A percentile compares a stretch with the other conserved stretches of the same genome.
Conservation (phyloP, 352 stramenopile genomes). For the Globisporangium spinosum region DNA sequence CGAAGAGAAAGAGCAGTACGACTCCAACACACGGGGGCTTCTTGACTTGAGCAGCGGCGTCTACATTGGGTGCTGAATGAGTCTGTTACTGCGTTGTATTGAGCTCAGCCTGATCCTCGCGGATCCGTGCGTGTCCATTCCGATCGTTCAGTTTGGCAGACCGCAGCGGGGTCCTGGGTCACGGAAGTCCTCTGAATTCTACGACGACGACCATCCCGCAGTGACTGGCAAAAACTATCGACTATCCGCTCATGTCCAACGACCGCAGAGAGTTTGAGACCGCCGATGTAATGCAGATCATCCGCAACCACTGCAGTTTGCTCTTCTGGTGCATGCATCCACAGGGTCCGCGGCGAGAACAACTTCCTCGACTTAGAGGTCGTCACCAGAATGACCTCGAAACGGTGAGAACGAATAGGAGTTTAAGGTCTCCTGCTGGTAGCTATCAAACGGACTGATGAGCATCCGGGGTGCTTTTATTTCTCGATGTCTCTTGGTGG, state of each 20-base stretch:
- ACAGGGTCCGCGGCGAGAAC: background rate
- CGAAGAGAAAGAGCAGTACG: too few species aligned
- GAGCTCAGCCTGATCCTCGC: too few species aligned
- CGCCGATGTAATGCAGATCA: background rate
- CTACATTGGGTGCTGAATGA: too few species aligned
- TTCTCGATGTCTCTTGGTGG: background rate
- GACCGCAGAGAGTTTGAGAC: background rate
- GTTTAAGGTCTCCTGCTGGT: background rate
- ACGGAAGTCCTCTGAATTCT: too few species aligned
- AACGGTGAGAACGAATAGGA: background rate
- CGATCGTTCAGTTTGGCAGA: too few species aligned
- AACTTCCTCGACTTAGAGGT: background rate
- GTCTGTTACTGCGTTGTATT: too few species aligned
- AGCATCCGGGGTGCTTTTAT: background rate
- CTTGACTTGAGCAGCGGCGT: too few species aligned
- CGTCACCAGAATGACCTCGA: background rate
- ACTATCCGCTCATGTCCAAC: background rate
- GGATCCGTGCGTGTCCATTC: too few species aligned
- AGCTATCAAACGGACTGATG: background rate
- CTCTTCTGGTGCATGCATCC: background rate
- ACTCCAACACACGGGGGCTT: too few species aligned
- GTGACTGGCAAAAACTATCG: too few species aligned
- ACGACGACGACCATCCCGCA: too few species aligned
- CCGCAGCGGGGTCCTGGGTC: too few species aligned
- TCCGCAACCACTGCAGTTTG: background rate